Evolutionary conservation across 2,329 filamentous ascomycete genomes (phyloP).

Genomic region (Talaromyces rugulosus): DNA sequence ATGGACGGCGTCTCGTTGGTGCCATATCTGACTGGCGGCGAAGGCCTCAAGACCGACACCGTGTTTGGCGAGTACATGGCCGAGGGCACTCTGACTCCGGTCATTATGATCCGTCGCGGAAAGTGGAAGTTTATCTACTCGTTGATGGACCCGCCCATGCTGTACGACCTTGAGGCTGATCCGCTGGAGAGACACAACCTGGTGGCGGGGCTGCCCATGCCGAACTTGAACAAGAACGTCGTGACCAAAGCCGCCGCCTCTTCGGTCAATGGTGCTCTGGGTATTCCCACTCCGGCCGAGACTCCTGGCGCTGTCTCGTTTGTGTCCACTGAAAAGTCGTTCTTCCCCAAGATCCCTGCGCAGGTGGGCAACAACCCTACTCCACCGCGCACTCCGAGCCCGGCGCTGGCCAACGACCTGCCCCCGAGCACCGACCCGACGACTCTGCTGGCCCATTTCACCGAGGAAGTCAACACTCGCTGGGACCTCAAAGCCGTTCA

Average conservation of each 20-base stretch:
- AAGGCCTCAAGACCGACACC: constrained; percentile 64
- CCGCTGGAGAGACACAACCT: constrained; percentile 75
- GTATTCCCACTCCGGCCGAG: constrained; percentile 15
- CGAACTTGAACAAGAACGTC: constrained; percentile 31
- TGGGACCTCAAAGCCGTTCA: constrained; percentile 83
- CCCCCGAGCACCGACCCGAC: constrained; percentile 29
- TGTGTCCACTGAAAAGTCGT: constrained; percentile 14
- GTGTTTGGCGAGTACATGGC: constrained; percentile 96
- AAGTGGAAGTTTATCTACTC: constrained; percentile 89
- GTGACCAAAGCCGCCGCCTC: constrained; percentile 34
- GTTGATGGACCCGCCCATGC: constrained; percentile 74
- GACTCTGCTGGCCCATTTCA: constrained; percentile 60
- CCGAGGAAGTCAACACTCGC: constrained; percentile 65
- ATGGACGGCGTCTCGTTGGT: constrained; percentile 81
- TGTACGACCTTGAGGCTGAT: constrained; percentile 74
- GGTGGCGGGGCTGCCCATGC: constrained; percentile 29
- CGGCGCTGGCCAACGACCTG: constrained; percentile 29
- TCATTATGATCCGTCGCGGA: constrained; percentile 91
- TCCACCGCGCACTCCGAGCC: constrained; percentile 37
- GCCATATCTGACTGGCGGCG: constrained; percentile 63
- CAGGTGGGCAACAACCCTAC: constrained; percentile 18
- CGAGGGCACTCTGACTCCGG: constrained; percentile 80
- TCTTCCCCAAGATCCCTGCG: constrained; percentile 13
- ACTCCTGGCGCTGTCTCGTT: constrained; percentile 13
- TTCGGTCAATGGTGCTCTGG: constrained; percentile 13